These are phyloP conservation scores for Penicillium oxalicum DNA, from an alignment of 2,329 filamentous ascomycete species.

Conservation along the genomic window DNA sequence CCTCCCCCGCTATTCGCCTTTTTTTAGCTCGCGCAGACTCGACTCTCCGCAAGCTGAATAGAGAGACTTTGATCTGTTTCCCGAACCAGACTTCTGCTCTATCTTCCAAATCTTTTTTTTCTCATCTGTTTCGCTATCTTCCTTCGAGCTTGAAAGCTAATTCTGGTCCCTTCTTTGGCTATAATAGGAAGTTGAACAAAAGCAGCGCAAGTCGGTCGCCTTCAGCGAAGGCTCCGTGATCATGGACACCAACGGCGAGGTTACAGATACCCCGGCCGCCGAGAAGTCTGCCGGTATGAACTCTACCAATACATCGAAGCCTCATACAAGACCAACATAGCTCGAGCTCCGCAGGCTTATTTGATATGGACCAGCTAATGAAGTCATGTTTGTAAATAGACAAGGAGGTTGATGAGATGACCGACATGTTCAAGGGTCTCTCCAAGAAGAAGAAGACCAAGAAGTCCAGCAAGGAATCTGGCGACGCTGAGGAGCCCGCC, in stretches of 20 bases:
- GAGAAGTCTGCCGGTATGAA: slow-evolving; percentile 77
- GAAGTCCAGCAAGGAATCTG: slow-evolving; percentile 51
- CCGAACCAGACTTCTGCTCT: not conserved
- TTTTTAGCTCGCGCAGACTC: slow-evolving; percentile 16
- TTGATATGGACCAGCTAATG: slow-evolving; percentile 29
- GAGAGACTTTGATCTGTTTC: not conserved
- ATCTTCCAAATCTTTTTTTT: slow-evolving; percentile 6
- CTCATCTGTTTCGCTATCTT: slow-evolving; percentile 1
- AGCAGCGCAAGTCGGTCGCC: slow-evolving; percentile 85
- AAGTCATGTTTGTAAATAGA: slow-evolving; percentile 36
- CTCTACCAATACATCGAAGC: not conserved
- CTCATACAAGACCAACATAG: slow-evolving; percentile 51
- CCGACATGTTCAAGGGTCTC: slow-evolving; percentile 61
- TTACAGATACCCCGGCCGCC: slow-evolving; percentile 69
- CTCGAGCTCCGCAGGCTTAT: slow-evolving; percentile 37
- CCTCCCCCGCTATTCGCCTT: slow-evolving; percentile 23
- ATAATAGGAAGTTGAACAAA: slow-evolving; percentile 44
- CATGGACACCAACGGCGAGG: slow-evolving; percentile 82
- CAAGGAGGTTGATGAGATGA: slow-evolving; percentile 59
- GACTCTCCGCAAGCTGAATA: slow-evolving; percentile 2
- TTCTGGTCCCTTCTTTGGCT: slow-evolving; percentile 19
- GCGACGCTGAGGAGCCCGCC: slow-evolving; percentile 47
- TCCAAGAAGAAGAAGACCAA: slow-evolving; percentile 69
- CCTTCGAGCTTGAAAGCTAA: slow-evolving; percentile 18
- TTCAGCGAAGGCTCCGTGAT: slow-evolving; percentile 84